Percentiles rank a stretch among this genome's conserved stretches.
phyloP scores from a whole-genome alignment of 148 eudicot genomes.

The Vaccinium corymbosum region DNA sequence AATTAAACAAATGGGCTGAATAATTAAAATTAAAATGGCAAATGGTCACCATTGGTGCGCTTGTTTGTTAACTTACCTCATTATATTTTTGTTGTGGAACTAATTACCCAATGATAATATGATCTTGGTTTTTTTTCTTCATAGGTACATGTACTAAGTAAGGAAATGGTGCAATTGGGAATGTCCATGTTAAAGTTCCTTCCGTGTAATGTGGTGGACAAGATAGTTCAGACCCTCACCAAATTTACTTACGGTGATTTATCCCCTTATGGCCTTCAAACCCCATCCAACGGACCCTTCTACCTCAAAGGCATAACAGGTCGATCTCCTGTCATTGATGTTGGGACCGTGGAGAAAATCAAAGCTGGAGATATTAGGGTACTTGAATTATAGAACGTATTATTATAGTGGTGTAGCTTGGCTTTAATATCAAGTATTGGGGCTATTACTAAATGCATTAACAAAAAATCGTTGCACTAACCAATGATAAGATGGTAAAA shows the following conservation, averaged over 20 bases:
- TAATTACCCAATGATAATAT: neutral
- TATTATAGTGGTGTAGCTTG: too few relatives aligned
- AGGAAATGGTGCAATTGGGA: conserved; percentile 27
- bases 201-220: conserved; percentile 28
- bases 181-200: conserved; percentile 26
- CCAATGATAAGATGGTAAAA: too few relatives aligned
- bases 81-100: too few relatives aligned
- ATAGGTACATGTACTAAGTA: conserved; percentile 30
- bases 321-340: conserved; percentile 38
- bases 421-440: too few relatives aligned
- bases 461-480: too few relatives aligned
- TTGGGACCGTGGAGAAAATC: conserved; percentile 33
- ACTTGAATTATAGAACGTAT: too few relatives aligned
- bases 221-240: conserved; percentile 10
- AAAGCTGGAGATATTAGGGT: conserved; percentile 30
- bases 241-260: conserved; percentile 25
- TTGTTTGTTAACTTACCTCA: neutral
- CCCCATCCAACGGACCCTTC: conserved; percentile 37
- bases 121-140: neutral
- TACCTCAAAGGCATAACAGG: conserved; percentile 20
- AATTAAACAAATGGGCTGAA: too few relatives aligned
- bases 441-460: too few relatives aligned
- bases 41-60: neutral
- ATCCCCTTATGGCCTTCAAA: conserved; percentile 22
- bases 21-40: neutral